Evolutionary conservation across 148 eudicot species (phyloP).

Genomic region (Talinum fruticosum): DNA sequence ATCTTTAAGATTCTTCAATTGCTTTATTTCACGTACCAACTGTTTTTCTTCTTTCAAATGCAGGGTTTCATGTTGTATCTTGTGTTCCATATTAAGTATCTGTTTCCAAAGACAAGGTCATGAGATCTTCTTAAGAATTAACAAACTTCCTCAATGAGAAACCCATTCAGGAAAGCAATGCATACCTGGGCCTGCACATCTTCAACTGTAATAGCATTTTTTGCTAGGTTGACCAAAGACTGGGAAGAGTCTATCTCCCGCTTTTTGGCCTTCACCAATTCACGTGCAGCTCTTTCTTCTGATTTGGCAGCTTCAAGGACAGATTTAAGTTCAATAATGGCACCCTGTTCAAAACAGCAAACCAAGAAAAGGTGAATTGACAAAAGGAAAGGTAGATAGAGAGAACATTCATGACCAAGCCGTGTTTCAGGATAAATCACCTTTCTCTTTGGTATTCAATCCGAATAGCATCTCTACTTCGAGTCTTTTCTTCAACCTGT

Average conservation of each 20-base stretch:
- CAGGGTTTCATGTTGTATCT: constrained; percentile 80
- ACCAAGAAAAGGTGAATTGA: constrained; percentile 7
- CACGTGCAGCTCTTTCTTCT: constrained; percentile 59
- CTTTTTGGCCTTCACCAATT: constrained; percentile 48
- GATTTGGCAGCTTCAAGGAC: constrained; percentile 44
- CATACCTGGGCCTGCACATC: constrained; percentile 67
- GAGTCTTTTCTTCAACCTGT: constrained; percentile 58
- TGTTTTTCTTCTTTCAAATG: constrained; percentile 74
- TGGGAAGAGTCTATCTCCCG: constrained; percentile 71
- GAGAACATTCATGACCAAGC: background rate
- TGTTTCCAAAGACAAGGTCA: constrained; percentile 32
- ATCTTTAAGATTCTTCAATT: constrained; percentile 61
- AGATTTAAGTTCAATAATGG: constrained; percentile 31
- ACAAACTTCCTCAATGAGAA: background rate
- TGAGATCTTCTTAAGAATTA: background rate
- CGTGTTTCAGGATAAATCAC: constrained; percentile 34
- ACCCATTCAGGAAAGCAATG: constrained; percentile 6
- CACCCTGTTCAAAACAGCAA: constrained; percentile 45
- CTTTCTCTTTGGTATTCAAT: constrained; percentile 40
- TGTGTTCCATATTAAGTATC: constrained; percentile 64
- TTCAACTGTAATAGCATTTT: constrained; percentile 68
- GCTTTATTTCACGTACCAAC: constrained; percentile 81
- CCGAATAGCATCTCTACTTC: constrained; percentile 55
- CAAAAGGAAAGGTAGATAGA: background rate
- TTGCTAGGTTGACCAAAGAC: constrained; percentile 57